phyloP scores from a whole-genome alignment of 192 early-diverging fungal species.

The Coemansia sp. region DNA sequence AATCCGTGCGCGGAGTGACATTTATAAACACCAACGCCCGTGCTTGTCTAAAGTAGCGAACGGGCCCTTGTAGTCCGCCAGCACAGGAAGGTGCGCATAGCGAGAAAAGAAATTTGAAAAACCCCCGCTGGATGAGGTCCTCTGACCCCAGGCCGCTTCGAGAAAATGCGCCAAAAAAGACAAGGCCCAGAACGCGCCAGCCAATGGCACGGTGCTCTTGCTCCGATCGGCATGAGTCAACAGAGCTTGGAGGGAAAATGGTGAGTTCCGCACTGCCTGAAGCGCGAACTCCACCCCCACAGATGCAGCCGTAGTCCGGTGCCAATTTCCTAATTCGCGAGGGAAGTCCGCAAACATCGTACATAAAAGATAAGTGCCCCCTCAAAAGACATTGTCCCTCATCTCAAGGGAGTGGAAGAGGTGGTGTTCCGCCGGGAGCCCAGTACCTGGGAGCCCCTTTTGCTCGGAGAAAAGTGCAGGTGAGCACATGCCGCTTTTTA shows the following conservation, averaged over 20 bases:
- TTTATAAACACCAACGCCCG: background rate
- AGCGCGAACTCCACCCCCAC: background rate
- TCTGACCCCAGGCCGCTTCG: background rate
- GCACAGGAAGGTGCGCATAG: background rate
- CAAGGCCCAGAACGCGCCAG: background rate
- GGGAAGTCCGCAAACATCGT: conserved; percentile 3
- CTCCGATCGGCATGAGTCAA: background rate
- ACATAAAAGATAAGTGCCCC: background rate
- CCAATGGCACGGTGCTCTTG: background rate
- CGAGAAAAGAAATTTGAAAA: background rate
- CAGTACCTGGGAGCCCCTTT: background rate
- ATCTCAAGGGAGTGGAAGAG: background rate
- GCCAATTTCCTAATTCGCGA: background rate
- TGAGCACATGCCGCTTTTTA: background rate
- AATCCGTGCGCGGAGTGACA: background rate
- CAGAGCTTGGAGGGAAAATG: background rate
- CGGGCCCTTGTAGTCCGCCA: background rate
- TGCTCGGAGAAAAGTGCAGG: background rate
- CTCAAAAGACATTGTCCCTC: background rate
- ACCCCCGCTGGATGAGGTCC: background rate
- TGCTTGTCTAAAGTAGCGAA: background rate
- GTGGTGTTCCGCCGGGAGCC: background rate
- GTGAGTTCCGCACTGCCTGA: background rate
- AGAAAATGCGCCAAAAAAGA: background rate
- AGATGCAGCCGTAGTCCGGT: background rate